These are phyloP conservation scores for Suhomyces bokatorum DNA, from an alignment of 1,139 yeast genomes.

Conservation along the genomic window DNA sequence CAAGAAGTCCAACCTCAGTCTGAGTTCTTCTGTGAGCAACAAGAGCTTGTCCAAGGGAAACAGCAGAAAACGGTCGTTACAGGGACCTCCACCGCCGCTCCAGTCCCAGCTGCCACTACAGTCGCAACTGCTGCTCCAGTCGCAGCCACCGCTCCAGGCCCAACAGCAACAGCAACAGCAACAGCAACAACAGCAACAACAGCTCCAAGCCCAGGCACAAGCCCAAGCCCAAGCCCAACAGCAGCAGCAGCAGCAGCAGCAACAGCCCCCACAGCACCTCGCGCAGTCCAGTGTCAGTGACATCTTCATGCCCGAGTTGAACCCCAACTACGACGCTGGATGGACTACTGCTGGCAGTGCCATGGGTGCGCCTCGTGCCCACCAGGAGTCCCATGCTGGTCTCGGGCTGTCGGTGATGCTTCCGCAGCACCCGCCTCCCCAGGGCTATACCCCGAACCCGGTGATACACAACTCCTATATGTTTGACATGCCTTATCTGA, in stretches of 20 bases:
- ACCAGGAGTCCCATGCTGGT: neutral
- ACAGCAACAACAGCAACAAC: no score
- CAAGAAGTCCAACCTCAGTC: neutral
- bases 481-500: slow-evolving; percentile 9
- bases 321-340: neutral
- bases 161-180: neutral
- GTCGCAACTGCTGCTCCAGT: no score
- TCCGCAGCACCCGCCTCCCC: slow-evolving; percentile 1
- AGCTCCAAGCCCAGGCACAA: no score
- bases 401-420: slow-evolving; percentile 2
- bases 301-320: slow-evolving; percentile 7
- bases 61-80: no score
- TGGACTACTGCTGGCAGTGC: slow-evolving; percentile 1
- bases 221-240: neutral
- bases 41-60: neutral
- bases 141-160: no score
- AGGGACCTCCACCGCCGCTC: no score
- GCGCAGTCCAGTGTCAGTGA: slow-evolving; percentile 3
- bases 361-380: neutral
- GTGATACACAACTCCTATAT: slow-evolving; percentile 8
- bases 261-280: neutral
- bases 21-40: neutral
- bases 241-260: neutral
- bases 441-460: slow-evolving; percentile 5
- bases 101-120: no score